These are phyloP conservation scores for Ogataea neopini DNA, from an alignment of 805 yeast species.

Conservation along the genomic window DNA sequence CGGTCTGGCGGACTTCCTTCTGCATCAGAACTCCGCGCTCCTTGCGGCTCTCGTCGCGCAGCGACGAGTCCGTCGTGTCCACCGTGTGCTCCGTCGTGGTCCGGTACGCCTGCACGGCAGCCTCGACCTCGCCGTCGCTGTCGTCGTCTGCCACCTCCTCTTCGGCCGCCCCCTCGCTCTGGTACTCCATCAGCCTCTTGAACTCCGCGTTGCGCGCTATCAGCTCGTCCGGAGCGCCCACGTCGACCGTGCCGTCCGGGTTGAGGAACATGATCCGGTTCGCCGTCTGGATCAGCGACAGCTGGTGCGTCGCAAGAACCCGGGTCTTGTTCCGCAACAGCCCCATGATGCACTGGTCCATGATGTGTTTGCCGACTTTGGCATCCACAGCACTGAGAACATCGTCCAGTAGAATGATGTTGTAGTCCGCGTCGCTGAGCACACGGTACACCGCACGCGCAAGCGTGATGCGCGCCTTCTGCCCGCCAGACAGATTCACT, in stretches of 20 bases:
- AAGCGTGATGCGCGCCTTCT: conserved; percentile 72
- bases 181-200: conserved; percentile 41
- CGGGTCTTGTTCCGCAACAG: conserved; percentile 60
- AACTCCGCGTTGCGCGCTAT: conserved; percentile 39
- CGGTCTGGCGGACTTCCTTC: conserved; percentile 61
- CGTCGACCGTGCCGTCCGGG: conserved; percentile 59
- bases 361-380: conserved; percentile 60
- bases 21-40: conserved; percentile 41
- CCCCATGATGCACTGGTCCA: conserved; percentile 63
- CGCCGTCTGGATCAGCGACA: conserved; percentile 68
- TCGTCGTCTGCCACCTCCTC: conserved; percentile 30
- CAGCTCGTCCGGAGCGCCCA: conserved; percentile 63
- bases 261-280: conserved; percentile 68
- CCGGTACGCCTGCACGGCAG: neutral
- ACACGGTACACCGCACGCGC: conserved; percentile 68
- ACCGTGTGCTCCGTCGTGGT: neutral
- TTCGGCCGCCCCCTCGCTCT: conserved; percentile 34
- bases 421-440: conserved; percentile 38
- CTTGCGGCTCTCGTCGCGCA: conserved; percentile 1
- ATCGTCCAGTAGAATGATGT: conserved; percentile 63
- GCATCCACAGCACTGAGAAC: conserved; percentile 73
- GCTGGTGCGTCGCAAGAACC: conserved; percentile 81
- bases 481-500: conserved; percentile 84
- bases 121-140: conserved; percentile 20
- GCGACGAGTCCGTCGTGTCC: neutral